Evolutionary conservation across 192 early-diverging fungal species (phyloP), one percentile per base, ranked within the genome.

Genomic region (Linnemannia schmuckeri): DNA sequence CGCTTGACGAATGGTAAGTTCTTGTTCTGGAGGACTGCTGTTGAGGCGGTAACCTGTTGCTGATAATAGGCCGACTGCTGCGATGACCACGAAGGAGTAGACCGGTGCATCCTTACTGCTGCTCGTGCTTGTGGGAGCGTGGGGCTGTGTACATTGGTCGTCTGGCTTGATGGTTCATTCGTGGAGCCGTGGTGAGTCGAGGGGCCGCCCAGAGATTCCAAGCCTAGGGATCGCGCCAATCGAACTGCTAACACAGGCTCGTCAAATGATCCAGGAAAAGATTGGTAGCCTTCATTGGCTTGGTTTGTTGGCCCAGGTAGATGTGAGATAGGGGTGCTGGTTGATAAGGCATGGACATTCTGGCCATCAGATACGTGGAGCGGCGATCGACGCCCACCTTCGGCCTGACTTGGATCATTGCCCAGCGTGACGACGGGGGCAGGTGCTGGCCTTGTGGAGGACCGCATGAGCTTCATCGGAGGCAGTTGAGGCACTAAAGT

Each of bases 1-100:
- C 70, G 38, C 38, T 72, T 38, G 70, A 72, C 38, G 18, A 42
- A 72, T 10, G 41, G 38, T 72, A 40, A 40, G 40, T 24, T 47
- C 40, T 74, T 74, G 27, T 49, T 44, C 3, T 42, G 40, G 41
- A 20, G 35, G 22, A 0, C 63, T 22, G 6, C 27, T 12, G 44
- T 46, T 30, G 37, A 63, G 0, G 30, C 4, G 4, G 30, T 33
- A 30, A 33, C 2, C 61, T 66, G 77, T n/a, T 78, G 74, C 47
- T 81, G 84, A 40, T 41, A 77, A 55, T 46, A 86, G 6, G 74
- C 69, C 0, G 84, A 81, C 33, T 86, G 84, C 30, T 86, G 84
- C 2, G 84, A 86, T 10, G 84, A 86, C 84, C 84, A 86, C 12
- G 84, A 86, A 2, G 71, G 68, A 0, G 74, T 85, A 33, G 83